phyloP scores from a whole-genome alignment of 768 basidiomycete genomes.

The Tylopilus plumbeoviolaceoides region DNA sequence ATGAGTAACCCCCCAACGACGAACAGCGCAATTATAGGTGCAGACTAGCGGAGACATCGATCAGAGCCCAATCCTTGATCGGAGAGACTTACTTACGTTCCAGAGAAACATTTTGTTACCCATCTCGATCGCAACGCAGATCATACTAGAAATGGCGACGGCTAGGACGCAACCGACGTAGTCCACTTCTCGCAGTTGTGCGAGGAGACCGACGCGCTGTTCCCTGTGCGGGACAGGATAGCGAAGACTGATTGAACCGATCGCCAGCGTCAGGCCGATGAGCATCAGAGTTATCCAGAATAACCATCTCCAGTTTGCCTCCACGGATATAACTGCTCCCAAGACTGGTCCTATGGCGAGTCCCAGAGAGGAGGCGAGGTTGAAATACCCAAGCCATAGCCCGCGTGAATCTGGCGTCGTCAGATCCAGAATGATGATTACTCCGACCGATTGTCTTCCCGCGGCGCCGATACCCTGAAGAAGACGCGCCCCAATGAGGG shows the following conservation, averaged over 20 bases:
- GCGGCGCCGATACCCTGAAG: conserved; percentile 37
- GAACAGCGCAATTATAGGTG: conserved; percentile 28
- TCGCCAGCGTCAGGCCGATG: conserved; percentile 27
- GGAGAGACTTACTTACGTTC: conserved; percentile 26
- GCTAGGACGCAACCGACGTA: conserved; percentile 30
- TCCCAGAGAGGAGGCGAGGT: conserved; percentile 38
- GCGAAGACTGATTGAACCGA: conserved; percentile 25
- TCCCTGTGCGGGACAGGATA: conserved; percentile 33
- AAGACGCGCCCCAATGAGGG: conserved; percentile 31
- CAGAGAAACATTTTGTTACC: conserved; percentile 35
- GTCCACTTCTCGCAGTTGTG: conserved; percentile 32
- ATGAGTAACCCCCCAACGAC: conserved; percentile 29
- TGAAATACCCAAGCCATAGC: conserved; percentile 36
- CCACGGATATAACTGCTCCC: conserved; percentile 43
- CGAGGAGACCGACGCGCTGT: conserved; percentile 30
- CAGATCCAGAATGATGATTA: conserved; percentile 34
- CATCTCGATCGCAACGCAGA: conserved; percentile 37
- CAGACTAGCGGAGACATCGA: conserved; percentile 19
- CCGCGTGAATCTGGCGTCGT: conserved; percentile 35
- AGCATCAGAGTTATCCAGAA: conserved; percentile 41
- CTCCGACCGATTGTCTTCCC: conserved; percentile 34
- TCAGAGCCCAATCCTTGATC: background rate
- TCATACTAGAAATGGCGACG: conserved; percentile 33
- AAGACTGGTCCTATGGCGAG: conserved; percentile 44
- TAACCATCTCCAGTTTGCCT: conserved; percentile 43